phyloP scores from a whole-genome alignment of 805 yeast species.

The Lipomyces kockii region DNA sequence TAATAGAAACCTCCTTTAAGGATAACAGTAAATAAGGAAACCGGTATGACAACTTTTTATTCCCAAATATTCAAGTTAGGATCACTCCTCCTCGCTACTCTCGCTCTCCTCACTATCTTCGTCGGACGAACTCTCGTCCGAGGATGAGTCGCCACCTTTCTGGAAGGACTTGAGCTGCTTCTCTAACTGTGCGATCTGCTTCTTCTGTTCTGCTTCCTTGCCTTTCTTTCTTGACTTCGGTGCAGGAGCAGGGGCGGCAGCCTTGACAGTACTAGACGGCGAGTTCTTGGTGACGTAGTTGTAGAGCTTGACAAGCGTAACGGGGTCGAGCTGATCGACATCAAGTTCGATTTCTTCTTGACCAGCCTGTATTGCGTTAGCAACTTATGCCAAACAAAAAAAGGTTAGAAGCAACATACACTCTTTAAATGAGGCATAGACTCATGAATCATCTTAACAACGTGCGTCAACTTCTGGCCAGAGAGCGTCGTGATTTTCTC shows the following conservation, averaged over 20 bases:
- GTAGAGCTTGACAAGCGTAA: slow-evolving; percentile 80
- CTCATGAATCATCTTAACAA: slow-evolving; percentile 82
- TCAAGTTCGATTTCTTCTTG: slow-evolving; percentile 92
- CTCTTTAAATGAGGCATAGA: slow-evolving; percentile 64
- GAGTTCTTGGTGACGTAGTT: slow-evolving; percentile 69
- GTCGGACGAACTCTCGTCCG: slow-evolving; percentile 34
- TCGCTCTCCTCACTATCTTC: slow-evolving; percentile 35
- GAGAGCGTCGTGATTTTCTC: slow-evolving; percentile 79
- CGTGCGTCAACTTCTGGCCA: slow-evolving; percentile 81
- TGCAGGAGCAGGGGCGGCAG: slow-evolving; percentile 24
- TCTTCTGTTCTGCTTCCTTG: slow-evolving; percentile 53
- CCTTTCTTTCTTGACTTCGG: slow-evolving; percentile 50
- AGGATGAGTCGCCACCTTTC: slow-evolving; percentile 19
- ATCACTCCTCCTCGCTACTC: slow-evolving; percentile 28
- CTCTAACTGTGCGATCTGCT: slow-evolving; percentile 71
- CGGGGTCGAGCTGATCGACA: slow-evolving; percentile 87
- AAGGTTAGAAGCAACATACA: slow-evolving; percentile 26
- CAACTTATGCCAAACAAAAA: neutral
- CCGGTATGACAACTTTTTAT: neutral
- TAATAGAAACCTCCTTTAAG: neutral
- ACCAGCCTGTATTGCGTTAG: slow-evolving; percentile 11
- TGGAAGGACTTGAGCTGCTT: slow-evolving; percentile 77
- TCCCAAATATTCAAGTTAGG: neutral
- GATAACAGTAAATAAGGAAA: neutral
- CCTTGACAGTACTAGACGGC: slow-evolving; percentile 26